Percentiles rank a stretch among this genome's conserved stretches.
These are phyloP conservation scores for Cercophora scortea DNA, from an alignment of 495 filamentous ascomycete genomes.

Conservation along the genomic window DNA sequence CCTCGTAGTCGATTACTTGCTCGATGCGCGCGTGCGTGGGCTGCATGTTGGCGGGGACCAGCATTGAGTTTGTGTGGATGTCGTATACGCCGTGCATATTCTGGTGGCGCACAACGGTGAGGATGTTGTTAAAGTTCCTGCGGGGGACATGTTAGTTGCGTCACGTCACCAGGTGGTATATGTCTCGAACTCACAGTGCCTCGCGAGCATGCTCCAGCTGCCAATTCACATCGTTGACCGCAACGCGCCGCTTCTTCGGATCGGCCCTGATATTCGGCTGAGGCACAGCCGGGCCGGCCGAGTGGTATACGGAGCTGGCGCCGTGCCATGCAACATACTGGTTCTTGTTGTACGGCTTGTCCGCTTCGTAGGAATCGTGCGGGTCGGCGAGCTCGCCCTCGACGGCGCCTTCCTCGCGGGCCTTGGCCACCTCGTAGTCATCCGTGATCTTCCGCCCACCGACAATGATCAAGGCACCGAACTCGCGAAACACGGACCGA, in stretches of 20 bases:
- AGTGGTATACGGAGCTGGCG: slow-evolving; percentile 90
- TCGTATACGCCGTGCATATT: slow-evolving; percentile 79
- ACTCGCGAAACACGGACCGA: slow-evolving; percentile 93
- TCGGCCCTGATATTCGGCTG: slow-evolving; percentile 63
- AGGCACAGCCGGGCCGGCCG: slow-evolving; percentile 68
- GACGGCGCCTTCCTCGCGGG: slow-evolving; percentile 68
- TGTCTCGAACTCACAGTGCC: slow-evolving; percentile 15
- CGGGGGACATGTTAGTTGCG: not conserved
- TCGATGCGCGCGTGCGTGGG: slow-evolving; percentile 81
- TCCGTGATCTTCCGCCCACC: slow-evolving; percentile 79
- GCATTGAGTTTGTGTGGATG: slow-evolving; percentile 83
- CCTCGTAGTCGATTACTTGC: slow-evolving; percentile 38
- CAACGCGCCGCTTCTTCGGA: slow-evolving; percentile 71
- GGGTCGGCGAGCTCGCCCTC: slow-evolving; percentile 90
- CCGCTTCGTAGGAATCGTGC: slow-evolving; percentile 63
- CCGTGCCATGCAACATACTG: slow-evolving; percentile 98
- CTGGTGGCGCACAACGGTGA: slow-evolving; percentile 54
- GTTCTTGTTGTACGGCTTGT: slow-evolving; percentile 82
- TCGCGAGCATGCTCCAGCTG: slow-evolving; percentile 88
- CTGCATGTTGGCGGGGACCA: slow-evolving; percentile 82
- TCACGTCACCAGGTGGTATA: too few species aligned
- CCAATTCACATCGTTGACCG: slow-evolving; percentile 96
- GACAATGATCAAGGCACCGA: slow-evolving; percentile 88
- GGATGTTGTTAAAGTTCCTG: slow-evolving; percentile 72
- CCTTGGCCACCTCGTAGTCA: slow-evolving; percentile 80